phyloP scores from a whole-genome alignment of 108 stramenopile genomes.

The Ochromonas danica region DNA sequence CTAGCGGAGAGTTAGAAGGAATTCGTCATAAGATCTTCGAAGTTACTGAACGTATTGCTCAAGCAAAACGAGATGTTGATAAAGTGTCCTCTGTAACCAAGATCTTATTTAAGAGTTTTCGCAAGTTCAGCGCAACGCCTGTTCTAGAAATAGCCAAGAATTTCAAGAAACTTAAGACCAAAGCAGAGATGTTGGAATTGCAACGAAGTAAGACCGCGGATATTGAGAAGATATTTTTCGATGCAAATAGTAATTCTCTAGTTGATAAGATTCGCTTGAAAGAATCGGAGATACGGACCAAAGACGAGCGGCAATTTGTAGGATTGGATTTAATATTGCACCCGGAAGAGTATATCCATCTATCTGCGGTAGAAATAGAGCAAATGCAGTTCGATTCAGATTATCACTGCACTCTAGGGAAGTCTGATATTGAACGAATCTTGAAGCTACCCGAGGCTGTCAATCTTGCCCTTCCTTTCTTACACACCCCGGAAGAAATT shows the following conservation, averaged over 20 bases:
- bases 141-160: neutral
- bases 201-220: constrained; percentile 12
- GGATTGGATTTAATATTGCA: constrained; percentile 41
- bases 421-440: constrained; percentile 40
- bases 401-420: constrained; percentile 44
- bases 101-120: neutral
- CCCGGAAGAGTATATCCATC: constrained; percentile 42
- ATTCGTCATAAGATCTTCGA: neutral
- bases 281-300: constrained; percentile 33
- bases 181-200: neutral
- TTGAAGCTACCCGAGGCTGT: constrained; percentile 41
- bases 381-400: constrained; percentile 50
- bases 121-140: neutral
- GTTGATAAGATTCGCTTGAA: constrained; percentile 37
- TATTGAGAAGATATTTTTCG: constrained; percentile 21
- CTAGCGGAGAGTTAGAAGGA: neutral
- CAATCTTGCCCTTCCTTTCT: constrained; percentile 47
- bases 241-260: neutral
- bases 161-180: neutral
- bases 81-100: neutral
- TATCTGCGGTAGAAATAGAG: constrained; percentile 41
- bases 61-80: constrained; percentile 5
- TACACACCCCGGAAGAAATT: constrained; percentile 47
- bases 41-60: neutral
- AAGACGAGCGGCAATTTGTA: constrained; percentile 43